Evolutionary conservation across 169 alveolate species (phyloP).

Genomic region (Theileria annulata): DNA sequence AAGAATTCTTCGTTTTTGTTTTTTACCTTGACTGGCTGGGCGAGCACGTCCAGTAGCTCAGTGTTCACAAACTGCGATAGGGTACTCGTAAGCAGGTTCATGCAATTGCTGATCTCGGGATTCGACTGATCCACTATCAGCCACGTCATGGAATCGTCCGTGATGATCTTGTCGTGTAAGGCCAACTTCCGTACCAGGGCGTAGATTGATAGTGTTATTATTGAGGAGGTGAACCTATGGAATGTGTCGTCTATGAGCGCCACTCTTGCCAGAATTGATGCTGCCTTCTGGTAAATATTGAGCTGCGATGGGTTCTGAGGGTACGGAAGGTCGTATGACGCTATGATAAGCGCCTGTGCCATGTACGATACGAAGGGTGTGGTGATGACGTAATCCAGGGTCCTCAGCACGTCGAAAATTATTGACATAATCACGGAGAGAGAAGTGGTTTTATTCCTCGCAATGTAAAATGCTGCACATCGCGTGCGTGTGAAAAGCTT

Average conservation of each 20-base stretch:
- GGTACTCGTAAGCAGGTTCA: conserved; percentile 35
- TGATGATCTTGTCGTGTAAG: neutral
- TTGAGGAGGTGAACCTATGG: conserved; percentile 54
- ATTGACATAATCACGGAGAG: conserved; percentile 39
- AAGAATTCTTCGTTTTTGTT: conserved; percentile 28
- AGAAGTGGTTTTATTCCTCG: conserved; percentile 16
- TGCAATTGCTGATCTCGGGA: conserved; percentile 34
- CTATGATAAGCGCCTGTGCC: conserved; percentile 46
- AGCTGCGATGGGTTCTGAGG: conserved; percentile 46
- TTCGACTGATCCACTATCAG: conserved; percentile 47
- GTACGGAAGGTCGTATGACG: conserved; percentile 39
- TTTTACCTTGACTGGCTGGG: conserved; percentile 53
- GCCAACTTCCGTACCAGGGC: conserved; percentile 47
- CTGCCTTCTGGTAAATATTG: conserved; percentile 42
- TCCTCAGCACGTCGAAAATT: conserved; percentile 53
- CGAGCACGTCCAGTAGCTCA: conserved; percentile 54
- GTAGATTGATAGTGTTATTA: conserved; percentile 50
- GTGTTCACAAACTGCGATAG: conserved; percentile 49
- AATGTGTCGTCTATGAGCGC: conserved; percentile 65
- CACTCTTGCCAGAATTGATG: conserved; percentile 49
- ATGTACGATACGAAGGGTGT: conserved; percentile 55
- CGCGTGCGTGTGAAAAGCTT: conserved; percentile 36
- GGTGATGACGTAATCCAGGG: conserved; percentile 62
- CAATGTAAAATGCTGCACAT: conserved; percentile 28
- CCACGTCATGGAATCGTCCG: conserved; percentile 45